Evolutionary conservation across 106 monocot species (phyloP).

Genomic region (Dendrobium chrysotoxum): DNA sequence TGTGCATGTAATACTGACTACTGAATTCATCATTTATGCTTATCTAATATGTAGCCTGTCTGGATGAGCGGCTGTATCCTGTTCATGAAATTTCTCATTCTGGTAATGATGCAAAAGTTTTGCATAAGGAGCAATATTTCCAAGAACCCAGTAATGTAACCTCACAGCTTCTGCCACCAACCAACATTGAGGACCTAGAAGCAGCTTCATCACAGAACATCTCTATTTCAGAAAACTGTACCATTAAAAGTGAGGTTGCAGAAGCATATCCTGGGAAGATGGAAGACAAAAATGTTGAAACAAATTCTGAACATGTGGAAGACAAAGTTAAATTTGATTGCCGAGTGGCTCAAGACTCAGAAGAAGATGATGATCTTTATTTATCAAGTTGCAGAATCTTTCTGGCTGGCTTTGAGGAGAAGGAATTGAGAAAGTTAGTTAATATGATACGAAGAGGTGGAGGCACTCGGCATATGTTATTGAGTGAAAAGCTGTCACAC

Average conservation of each 20-base stretch:
- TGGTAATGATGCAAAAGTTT: conserved; percentile 27
- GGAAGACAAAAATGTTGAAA: conserved; percentile 23
- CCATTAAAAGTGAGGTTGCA: conserved; percentile 12
- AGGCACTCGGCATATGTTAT: conserved; percentile 60
- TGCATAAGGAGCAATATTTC: conserved; percentile 38
- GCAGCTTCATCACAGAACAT: conserved; percentile 41
- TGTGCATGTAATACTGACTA: not conserved
- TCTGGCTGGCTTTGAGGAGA: conserved; percentile 68
- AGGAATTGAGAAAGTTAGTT: conserved; percentile 46
- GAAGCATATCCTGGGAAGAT: conserved; percentile 15
- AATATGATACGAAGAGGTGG: conserved; percentile 84
- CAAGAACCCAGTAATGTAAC: conserved; percentile 34
- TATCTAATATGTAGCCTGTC: conserved; percentile 45
- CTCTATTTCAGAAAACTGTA: conserved; percentile 35
- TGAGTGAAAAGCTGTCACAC: conserved; percentile 86
- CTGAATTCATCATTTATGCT: conserved; percentile 3
- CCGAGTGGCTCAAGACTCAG: conserved; percentile 78
- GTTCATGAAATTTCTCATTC: conserved; percentile 46
- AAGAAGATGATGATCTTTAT: conserved; percentile 84
- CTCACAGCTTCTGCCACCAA: conserved; percentile 31
- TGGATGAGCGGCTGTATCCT: conserved; percentile 62
- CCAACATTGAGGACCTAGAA: conserved; percentile 34
- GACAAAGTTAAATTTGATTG: conserved; percentile 29
- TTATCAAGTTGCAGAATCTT: conserved; percentile 73
- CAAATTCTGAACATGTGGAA: conserved; percentile 14